These are phyloP conservation scores for Mycothermus thermophilus DNA, from an alignment of 495 filamentous ascomycete species.

Conservation along the genomic window DNA sequence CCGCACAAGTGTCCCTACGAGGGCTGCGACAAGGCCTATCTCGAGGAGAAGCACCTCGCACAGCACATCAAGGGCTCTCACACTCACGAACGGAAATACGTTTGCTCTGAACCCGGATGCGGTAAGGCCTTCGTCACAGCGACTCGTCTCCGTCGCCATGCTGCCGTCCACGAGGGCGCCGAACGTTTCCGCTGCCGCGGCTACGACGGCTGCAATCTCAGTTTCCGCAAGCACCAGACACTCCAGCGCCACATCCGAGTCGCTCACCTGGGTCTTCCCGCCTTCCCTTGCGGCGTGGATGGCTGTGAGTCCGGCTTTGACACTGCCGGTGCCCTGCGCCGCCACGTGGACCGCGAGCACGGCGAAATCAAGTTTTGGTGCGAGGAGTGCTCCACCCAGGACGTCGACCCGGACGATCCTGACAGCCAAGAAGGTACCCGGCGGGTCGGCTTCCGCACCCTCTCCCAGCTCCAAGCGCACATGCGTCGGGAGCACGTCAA, in stretches of 20 bases:
- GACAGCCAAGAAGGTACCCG: constrained; percentile 3
- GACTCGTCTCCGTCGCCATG: constrained; percentile 55
- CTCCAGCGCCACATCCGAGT: constrained; percentile 67
- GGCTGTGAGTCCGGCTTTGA: constrained; percentile 62
- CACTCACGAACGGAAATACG: constrained; percentile 52
- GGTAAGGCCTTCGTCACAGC: constrained; percentile 67
- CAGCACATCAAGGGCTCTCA: constrained; percentile 76
- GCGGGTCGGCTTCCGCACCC: constrained; percentile 53
- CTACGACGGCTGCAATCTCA: constrained; percentile 57
- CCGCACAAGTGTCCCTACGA: constrained; percentile 52
- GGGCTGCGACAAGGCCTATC: constrained; percentile 67
- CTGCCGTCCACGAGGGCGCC: constrained; percentile 50
- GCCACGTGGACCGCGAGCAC: constrained; percentile 60
- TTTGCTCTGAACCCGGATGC: constrained; percentile 58
- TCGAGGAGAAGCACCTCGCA: constrained; percentile 65
- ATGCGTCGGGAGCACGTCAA: constrained; percentile 54
- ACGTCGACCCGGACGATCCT: constrained; percentile 8
- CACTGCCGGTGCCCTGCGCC: constrained; percentile 48
- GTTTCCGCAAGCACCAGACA: constrained; percentile 80
- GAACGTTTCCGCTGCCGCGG: constrained; percentile 60
- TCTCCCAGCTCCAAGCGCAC: constrained; percentile 55
- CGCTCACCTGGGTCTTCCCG: constrained; percentile 52
- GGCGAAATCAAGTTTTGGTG: constrained; percentile 57
- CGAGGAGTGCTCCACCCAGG: constrained; percentile 42
- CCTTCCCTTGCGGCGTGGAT: constrained; percentile 53